A percentile compares a stretch with the other conserved stretches of the same genome.
Conservation (phyloP, 2,329 filamentous ascomycete genomes). For the Xylariaceae sp. region DNA sequence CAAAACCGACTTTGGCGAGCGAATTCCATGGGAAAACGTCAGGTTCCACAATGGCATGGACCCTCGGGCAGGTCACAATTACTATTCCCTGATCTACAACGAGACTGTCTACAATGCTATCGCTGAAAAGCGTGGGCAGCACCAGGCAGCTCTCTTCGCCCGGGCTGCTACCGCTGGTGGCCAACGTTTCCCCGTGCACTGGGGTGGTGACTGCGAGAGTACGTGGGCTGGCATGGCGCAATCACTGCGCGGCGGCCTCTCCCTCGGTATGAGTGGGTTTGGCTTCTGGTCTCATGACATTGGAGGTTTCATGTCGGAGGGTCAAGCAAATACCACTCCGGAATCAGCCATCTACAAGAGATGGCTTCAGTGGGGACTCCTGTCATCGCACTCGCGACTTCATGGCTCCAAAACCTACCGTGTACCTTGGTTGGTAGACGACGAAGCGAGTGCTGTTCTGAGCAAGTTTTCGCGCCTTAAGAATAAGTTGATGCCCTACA, state of each 20-base stretch:
- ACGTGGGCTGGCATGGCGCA: slow-evolving; percentile 1
- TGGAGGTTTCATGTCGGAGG: background rate
- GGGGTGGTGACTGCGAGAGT: background rate
- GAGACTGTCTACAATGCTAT: background rate
- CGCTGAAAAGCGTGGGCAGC: background rate
- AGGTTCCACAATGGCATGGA: background rate
- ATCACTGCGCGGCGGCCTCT: background rate
- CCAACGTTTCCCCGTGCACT: background rate
- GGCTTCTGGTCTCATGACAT: background rate
- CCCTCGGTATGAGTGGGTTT: background rate
- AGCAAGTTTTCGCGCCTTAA: background rate
- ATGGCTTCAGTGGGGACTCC: background rate
- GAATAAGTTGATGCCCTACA: background rate
- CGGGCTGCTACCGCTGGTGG: background rate
- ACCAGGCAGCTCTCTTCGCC: background rate
- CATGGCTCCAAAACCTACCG: background rate
- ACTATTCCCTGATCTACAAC: background rate
- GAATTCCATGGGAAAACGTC: background rate
- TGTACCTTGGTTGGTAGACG: background rate
- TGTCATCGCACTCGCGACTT: background rate
- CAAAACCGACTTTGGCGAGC: background rate
- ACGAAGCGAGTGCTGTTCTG: background rate
- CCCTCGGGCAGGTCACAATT: background rate
- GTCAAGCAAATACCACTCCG: background rate
- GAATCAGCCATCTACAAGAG: background rate